Conservation (phyloP, 164 flowering plant genomes). For the Platanus orientalis region DNA sequence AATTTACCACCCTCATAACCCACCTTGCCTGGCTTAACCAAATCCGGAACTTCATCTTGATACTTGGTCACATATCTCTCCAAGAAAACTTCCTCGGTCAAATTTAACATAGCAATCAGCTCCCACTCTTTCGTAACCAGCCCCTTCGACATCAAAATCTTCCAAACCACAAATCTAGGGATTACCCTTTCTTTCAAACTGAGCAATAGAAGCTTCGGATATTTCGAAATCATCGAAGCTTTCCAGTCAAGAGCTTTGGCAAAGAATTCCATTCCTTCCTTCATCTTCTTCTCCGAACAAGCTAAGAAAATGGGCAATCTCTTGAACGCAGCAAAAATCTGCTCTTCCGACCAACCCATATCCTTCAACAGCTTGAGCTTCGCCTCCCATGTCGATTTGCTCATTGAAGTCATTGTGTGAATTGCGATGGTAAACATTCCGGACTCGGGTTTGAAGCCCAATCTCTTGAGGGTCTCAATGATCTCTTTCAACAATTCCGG, state of each 20-base stretch:
- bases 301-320: neutral
- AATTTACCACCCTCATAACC: too few species aligned
- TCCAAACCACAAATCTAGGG: neutral
- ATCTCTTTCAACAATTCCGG: neutral
- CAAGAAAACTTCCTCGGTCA: slow-evolving; percentile 4
- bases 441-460: slow-evolving; percentile 9
- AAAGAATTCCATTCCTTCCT: slow-evolving; percentile 8
- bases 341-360: slow-evolving; percentile 13
- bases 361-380: slow-evolving; percentile 11
- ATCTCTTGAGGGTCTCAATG: slow-evolving; percentile 1
- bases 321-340: slow-evolving; percentile 8
- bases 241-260: neutral
- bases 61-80: neutral
- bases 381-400: slow-evolving; percentile 8
- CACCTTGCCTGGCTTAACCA: too few species aligned
- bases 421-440: slow-evolving; percentile 5
- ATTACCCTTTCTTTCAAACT: neutral
- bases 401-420: slow-evolving; percentile 6
- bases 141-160: neutral
- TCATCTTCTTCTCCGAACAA: slow-evolving; percentile 9
- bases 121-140: neutral
- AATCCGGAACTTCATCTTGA: neutral
- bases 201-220: neutral
- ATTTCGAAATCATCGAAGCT: neutral
- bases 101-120: neutral